Evolutionary conservation across 768 basidiomycete genomes (phyloP).

Genomic region (Lepiota venenata): DNA sequence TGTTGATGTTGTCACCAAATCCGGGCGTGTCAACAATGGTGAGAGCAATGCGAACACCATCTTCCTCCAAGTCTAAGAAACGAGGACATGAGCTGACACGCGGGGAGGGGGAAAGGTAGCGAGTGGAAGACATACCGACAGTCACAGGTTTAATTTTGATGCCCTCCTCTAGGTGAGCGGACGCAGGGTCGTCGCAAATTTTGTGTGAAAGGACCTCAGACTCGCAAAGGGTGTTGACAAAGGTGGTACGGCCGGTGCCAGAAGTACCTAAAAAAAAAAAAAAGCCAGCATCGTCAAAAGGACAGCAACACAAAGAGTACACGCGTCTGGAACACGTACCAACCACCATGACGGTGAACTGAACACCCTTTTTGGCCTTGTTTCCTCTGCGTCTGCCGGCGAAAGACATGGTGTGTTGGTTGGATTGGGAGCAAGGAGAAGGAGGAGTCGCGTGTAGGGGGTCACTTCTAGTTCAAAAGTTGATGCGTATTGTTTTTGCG

Average conservation of each 20-base stretch:
- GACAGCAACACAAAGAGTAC: slow-evolving; percentile 7
- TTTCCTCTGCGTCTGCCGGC: slow-evolving; percentile 85
- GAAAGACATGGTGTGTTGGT: slow-evolving; percentile 61
- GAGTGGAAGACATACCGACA: slow-evolving; percentile 62
- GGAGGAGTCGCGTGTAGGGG: slow-evolving; percentile 22
- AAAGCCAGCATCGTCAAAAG: slow-evolving; percentile 20
- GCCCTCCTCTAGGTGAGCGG: slow-evolving; percentile 91
- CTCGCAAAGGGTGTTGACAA: slow-evolving; percentile 99
- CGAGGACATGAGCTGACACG: slow-evolving; percentile 1
- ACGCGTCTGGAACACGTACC: slow-evolving; percentile 53
- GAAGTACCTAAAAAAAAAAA: slow-evolving; percentile 70
- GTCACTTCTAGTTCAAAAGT: slow-evolving; percentile 28
- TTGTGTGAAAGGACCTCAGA: slow-evolving; percentile 89
- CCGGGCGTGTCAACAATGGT: slow-evolving; percentile 99
- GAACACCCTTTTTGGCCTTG: slow-evolving; percentile 99
- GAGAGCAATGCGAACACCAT: slow-evolving; percentile 95
- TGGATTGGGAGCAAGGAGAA: slow-evolving; percentile 14
- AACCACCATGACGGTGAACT: slow-evolving; percentile 97
- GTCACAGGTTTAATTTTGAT: slow-evolving; percentile 94
- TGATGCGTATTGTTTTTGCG: slow-evolving; percentile 21
- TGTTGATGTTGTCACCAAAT: slow-evolving; percentile 98
- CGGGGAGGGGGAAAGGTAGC: slow-evolving; percentile 1
- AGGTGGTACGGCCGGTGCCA: slow-evolving; percentile 96
- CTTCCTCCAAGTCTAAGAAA: slow-evolving; percentile 87
- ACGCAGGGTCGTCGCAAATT: slow-evolving; percentile 76